phyloP scores from a whole-genome alignment of 371 early-diverging fungal species.

The Mucor sp. region DNA sequence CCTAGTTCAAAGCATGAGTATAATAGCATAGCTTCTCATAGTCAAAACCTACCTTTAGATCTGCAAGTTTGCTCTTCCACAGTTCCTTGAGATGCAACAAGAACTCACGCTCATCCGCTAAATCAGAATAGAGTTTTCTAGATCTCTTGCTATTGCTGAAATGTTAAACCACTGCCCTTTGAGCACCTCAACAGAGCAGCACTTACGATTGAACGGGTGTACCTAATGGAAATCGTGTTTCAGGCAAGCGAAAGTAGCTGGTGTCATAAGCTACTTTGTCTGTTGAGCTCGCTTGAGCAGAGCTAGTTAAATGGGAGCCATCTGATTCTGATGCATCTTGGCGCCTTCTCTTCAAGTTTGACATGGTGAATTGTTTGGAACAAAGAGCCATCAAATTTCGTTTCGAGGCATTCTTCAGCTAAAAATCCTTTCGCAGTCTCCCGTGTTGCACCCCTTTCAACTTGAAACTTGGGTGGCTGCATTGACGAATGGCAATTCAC shows the following conservation, averaged over 20 bases:
- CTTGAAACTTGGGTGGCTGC: not conserved
- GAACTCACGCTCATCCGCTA: slow-evolving; percentile 9
- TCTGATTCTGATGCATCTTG: not conserved
- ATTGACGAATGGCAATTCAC: not conserved
- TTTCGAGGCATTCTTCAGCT: not conserved
- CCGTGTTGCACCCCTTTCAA: not conserved
- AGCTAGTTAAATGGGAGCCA: not conserved
- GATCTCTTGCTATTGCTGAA: slow-evolving; percentile 6
- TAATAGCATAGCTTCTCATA: not conserved
- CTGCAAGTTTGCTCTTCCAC: slow-evolving; percentile 12
- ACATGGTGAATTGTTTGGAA: not conserved
- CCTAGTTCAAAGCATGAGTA: not conserved
- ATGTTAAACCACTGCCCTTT: not conserved
- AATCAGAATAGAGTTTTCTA: slow-evolving; percentile 7
- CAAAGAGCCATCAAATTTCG: not conserved
- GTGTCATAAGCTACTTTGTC: not conserved
- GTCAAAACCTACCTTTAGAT: slow-evolving; percentile 6
- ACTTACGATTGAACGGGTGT: slow-evolving; percentile 7
- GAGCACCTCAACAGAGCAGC: not conserved
- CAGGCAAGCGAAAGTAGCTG: slow-evolving; percentile 4
- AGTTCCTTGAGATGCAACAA: slow-evolving; percentile 1
- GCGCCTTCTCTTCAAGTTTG: not conserved
- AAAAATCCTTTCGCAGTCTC: not conserved
- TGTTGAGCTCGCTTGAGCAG: not conserved
- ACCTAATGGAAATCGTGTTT: slow-evolving; percentile 9